Evolutionary conservation across 2,329 filamentous ascomycete species (phyloP), one percentile per base, ranked within the genome.

Genomic region (Calycina herbarum): DNA sequence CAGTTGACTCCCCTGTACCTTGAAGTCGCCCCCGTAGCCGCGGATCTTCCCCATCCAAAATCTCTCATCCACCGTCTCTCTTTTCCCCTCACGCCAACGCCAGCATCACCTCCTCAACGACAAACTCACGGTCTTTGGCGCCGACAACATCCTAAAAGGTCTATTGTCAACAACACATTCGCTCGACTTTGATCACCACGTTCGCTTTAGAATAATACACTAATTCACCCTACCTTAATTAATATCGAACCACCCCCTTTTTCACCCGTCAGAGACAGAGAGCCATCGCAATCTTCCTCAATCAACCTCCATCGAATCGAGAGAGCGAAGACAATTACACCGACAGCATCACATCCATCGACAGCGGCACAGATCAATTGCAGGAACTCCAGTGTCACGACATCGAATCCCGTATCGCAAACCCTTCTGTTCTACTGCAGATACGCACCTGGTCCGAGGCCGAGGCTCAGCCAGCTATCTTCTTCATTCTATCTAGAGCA

Each of bases 401-500:
- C 56, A 51, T 63, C 38, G 17, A 45, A 5, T 59, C 40, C 33
- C 38, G n/a, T 17, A 59, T 57, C 35, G 56, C 56, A 11, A 40
- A 20, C 27, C 35, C 17, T 35, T 45, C 24, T 29, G 31, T 35
- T 51, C 40, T 24, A 31, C 62, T 51, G 17, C 57, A 48, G 40
- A 27, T 59, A 54, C 48, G 57, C 17, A 48, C 40, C 27, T 35
- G 20, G 56, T 20, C 15, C 27, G 4, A 17, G 17, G 48, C 42
- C 40, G 59, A 48, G 59, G 59, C 59, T 48, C 5, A 61, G 42
- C 13, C 24, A 27, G 27, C 56, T 15, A 31, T 58, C 58, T 63
- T 68, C 48, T 59, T 65, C 57, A 62, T 56, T 65, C 62, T 31
- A n/a, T 38, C n/a, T 57, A 31, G 57, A 57, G 51, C 51, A 57